phyloP scores from a whole-genome alignment of 139 green algal species.

The Astrephomene gubernaculifera region DNA sequence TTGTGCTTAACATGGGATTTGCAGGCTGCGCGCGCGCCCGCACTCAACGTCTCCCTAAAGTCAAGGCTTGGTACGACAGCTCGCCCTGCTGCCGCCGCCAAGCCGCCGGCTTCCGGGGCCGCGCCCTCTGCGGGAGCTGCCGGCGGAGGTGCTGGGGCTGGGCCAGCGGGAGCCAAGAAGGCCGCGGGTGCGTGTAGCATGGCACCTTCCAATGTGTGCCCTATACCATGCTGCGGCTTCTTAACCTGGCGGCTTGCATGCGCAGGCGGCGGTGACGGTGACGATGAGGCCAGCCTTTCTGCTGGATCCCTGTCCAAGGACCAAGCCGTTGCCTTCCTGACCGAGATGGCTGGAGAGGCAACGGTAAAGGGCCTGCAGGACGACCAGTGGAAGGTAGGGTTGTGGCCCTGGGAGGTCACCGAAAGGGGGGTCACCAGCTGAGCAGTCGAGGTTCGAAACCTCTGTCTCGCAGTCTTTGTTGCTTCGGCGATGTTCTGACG shows the following conservation, averaged over 20 bases:
- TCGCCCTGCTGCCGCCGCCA: background rate
- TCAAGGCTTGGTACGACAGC: background rate
- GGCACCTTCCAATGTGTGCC: background rate
- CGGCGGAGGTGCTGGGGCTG: background rate
- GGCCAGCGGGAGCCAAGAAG: background rate
- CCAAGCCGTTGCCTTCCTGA: constrained; percentile 65
- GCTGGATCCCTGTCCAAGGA: constrained; percentile 56
- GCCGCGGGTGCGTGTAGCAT: background rate
- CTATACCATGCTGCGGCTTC: background rate
- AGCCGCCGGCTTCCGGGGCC: background rate
- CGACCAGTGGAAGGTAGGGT: constrained; percentile 86
- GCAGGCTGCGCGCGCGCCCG: background rate
- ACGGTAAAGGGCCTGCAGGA: constrained; percentile 70
- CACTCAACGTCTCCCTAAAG: background rate
- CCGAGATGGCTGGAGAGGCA: constrained; percentile 69
- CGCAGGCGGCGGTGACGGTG: constrained; percentile 34
- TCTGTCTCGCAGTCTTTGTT: too few relatives aligned
- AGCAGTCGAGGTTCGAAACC: too few relatives aligned
- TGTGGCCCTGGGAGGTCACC: too few relatives aligned
- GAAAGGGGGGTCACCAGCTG: too few relatives aligned
- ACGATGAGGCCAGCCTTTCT: constrained; percentile 60
- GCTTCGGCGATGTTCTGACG: too few relatives aligned
- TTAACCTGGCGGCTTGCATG: background rate
- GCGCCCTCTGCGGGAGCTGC: background rate
- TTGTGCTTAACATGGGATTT: background rate